Base-by-base conservation (phyloP, 139 green algal genomes). In the Tetradesmus obliquus region DNA sequence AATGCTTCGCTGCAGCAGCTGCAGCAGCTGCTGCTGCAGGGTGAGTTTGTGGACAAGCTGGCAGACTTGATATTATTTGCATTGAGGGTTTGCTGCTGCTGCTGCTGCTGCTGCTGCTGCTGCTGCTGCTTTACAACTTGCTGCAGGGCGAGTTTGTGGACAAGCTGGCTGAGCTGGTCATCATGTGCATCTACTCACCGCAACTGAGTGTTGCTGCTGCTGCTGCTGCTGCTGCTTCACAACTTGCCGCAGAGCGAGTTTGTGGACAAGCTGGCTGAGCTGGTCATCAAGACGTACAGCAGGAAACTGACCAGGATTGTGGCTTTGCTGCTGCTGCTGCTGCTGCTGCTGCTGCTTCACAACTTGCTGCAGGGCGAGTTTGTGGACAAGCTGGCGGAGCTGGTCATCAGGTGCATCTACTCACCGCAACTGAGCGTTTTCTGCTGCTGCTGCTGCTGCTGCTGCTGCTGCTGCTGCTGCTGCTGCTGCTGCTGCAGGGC, bases 211-310 rank as follows among this genome's bases (percentile, higher is more conserved):
- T 19, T 80, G 71, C 71, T 45, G 22, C 45, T 80, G 71, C 71
- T 80, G 71, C 71, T 80, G 13, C n/a, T n/a, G n/a, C n/a, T 71
- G 60, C 7, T 20, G 10, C 15, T 12, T 8, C 60, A 19, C 15
- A 20, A 4, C 15, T 20, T 79, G 60, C 32, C 20, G 24, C 54
- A 96, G 98, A 96, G 97, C 12, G 97, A 98, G 86, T 98, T 97
- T 91, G 58, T 97, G 72, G 93, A 96, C 79, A 76, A 94, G 74
- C 90, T 95, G 55, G 81, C 95, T 9, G 85, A 89, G 62, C 93
- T 99, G 1, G 95, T 98, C 20, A 22, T 98, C 10, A 99, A 98
- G 87, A 96, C 93, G 51, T 98, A 95, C 72, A 94, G 88, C 57
- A 5, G 57, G 5, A 12, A 62, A 62, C 57, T 7, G 5, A 7